These are phyloP conservation scores for Nakaseomyces nivariensis DNA, from an alignment of 1,139 yeast species.

Conservation along the genomic window DNA sequence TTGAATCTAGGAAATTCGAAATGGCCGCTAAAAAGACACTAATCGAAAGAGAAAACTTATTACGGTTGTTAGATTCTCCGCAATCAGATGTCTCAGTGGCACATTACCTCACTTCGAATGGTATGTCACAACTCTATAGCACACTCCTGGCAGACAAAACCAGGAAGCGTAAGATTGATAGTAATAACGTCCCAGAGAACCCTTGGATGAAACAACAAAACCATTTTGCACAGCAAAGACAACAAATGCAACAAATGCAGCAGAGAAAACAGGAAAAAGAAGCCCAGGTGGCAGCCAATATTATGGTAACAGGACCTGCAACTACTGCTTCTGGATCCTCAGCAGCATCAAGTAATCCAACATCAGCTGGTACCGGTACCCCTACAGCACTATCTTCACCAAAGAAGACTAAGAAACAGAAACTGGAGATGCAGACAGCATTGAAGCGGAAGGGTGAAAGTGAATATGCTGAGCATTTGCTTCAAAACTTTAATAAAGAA, in stretches of 20 bases:
- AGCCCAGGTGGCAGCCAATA: conserved; percentile 7
- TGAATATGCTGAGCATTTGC: conserved; percentile 29
- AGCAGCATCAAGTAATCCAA: conserved; percentile 25
- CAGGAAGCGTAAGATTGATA: conserved; percentile 38
- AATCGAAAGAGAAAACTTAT: conserved; percentile 67
- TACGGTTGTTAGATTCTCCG: conserved; percentile 80
- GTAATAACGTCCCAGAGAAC: conserved; percentile 40
- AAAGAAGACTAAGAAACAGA: conserved; percentile 29
- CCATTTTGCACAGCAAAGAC: conserved; percentile 33
- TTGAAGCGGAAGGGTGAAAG: conserved; percentile 26
- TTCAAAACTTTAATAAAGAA: conserved; percentile 54
- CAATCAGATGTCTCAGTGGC: conserved; percentile 56
- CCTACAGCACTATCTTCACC: conserved; percentile 28
- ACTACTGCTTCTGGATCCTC: conserved; percentile 29
- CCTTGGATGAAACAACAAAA: conserved; percentile 33
- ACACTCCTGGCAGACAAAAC: conserved; percentile 73
- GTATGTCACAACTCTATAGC: conserved; percentile 76
- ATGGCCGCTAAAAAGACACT: conserved; percentile 87
- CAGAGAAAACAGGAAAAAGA: conserved; percentile 29
- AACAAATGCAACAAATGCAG: conserved; percentile 38
- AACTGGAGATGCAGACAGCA: conserved; percentile 25
- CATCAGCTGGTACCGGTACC: background rate
- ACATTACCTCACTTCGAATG: conserved; percentile 80
- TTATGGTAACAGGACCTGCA: conserved; percentile 5
- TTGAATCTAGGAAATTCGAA: conserved; percentile 88